These are phyloP conservation scores for Eutrema salsugineum DNA, from an alignment of 441 rosid species.

Conservation along the genomic window DNA sequence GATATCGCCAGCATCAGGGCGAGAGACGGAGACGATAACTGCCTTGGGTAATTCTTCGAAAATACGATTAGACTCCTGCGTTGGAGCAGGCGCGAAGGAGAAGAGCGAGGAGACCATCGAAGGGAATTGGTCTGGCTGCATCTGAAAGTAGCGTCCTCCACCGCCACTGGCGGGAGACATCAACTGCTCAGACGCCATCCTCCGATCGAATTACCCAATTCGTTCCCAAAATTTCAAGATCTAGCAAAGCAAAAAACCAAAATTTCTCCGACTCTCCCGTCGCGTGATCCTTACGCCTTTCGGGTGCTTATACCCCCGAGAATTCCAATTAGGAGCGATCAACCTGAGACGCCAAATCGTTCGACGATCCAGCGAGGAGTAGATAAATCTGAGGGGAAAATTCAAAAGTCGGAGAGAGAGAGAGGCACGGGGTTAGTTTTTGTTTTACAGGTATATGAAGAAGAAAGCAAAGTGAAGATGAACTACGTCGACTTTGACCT, in stretches of 20 bases:
- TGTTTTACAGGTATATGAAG: not conserved
- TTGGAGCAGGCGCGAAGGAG: constrained; percentile 44
- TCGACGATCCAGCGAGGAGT: not conserved
- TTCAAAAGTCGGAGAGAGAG: constrained; percentile 27
- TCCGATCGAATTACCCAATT: not conserved
- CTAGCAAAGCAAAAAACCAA: not conserved
- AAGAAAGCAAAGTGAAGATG: constrained; percentile 22
- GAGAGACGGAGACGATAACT: constrained; percentile 71
- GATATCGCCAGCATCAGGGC: constrained; percentile 91
- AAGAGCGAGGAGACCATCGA: constrained; percentile 51
- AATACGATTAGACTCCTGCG: constrained; percentile 59
- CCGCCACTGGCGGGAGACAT: constrained; percentile 40
- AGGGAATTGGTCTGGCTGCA: constrained; percentile 65
- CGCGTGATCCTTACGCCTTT: not conserved
- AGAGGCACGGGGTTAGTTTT: constrained; percentile 13
- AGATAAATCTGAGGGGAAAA: constrained; percentile 9
- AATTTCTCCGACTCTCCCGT: not conserved
- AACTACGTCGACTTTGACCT: constrained; percentile 25
- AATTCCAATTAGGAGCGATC: constrained; percentile 7
- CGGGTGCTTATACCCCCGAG: not conserved
- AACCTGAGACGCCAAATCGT: not conserved
- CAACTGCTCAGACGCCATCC: constrained; percentile 84
- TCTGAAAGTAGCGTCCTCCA: constrained; percentile 60
- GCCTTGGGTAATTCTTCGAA: constrained; percentile 92
- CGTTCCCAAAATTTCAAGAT: constrained; percentile 5